phyloP scores from a whole-genome alignment of 306 rosid species.

The Herpetospermum pedunculosum region DNA sequence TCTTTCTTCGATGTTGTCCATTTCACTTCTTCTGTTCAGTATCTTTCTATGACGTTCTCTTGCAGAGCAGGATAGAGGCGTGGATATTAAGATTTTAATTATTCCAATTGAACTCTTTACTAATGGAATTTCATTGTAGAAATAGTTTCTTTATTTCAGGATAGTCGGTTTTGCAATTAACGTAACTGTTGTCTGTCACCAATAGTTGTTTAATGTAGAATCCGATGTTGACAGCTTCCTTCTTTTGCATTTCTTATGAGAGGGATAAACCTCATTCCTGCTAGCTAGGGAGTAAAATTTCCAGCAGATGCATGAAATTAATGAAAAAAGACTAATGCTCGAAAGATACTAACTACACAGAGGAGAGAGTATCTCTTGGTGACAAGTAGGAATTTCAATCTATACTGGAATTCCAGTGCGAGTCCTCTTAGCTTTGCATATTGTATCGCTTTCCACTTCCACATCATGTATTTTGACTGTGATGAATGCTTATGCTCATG shows the following conservation, averaged over 20 bases:
- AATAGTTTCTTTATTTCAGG: background rate
- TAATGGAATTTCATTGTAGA: background rate
- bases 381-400: background rate
- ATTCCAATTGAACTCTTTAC: background rate
- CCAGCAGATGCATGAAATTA: background rate
- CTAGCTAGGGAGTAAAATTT: background rate
- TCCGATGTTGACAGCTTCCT: background rate
- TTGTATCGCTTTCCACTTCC: background rate
- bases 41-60: background rate
- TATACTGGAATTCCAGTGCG: background rate
- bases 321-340: too few species aligned
- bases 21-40: constrained; percentile 1
- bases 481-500: constrained; percentile 7
- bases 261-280: background rate
- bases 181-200: background rate
- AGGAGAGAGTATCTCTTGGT: background rate
- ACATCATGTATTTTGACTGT: background rate
- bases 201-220: background rate
- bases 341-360: too few species aligned
- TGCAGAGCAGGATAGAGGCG: background rate
- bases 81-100: background rate
- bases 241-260: background rate
- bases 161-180: background rate
- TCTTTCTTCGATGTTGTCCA: background rate
- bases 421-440: background rate